These are phyloP conservation scores for Zalaria obscura DNA, from an alignment of 2,329 filamentous ascomycete genomes.

Conservation along the genomic window DNA sequence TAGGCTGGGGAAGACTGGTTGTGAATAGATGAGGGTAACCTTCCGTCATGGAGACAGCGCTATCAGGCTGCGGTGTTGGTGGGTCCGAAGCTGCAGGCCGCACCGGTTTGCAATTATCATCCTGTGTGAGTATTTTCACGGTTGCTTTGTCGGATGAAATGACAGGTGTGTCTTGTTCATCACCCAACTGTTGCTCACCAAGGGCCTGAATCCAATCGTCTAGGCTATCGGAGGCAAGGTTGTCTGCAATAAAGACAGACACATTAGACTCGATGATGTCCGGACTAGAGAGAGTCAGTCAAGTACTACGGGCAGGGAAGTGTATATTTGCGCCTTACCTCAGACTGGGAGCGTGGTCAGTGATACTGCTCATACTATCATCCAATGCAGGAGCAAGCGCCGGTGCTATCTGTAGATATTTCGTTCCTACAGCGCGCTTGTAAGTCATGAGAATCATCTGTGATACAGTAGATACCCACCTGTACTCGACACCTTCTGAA, in stretches of 20 bases:
- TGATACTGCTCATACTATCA: not conserved
- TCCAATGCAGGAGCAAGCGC: not conserved
- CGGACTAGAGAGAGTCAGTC: conserved; percentile 6
- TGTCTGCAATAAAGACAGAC: conserved; percentile 18
- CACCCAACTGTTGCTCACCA: conserved; percentile 1
- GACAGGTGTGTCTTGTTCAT: not conserved
- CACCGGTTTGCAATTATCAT: conserved; percentile 10
- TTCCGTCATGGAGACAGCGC: not conserved
- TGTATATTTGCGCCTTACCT: conserved; percentile 5
- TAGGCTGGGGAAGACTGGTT: not conserved
- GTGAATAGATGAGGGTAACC: not conserved
- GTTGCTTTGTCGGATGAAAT: not conserved
- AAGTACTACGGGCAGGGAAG: too few species aligned
- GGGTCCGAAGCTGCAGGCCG: conserved; percentile 17
- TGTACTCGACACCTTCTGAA: conserved; percentile 19
- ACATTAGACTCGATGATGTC: conserved; percentile 17
- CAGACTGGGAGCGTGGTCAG: conserved; percentile 7
- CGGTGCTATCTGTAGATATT: conserved; percentile 6
- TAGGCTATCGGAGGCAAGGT: conserved; percentile 12
- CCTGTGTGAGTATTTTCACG: conserved; percentile 2
- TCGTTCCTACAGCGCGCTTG: conserved; percentile 1
- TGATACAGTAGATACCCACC: conserved; percentile 11
- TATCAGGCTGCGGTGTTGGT: conserved; percentile 10
- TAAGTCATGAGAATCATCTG: not conserved
- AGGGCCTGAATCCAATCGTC: conserved; percentile 14